Evolutionary conservation across 345 rosid genomes (phyloP).

Genomic region (Excoecaria cochinchinensis): DNA sequence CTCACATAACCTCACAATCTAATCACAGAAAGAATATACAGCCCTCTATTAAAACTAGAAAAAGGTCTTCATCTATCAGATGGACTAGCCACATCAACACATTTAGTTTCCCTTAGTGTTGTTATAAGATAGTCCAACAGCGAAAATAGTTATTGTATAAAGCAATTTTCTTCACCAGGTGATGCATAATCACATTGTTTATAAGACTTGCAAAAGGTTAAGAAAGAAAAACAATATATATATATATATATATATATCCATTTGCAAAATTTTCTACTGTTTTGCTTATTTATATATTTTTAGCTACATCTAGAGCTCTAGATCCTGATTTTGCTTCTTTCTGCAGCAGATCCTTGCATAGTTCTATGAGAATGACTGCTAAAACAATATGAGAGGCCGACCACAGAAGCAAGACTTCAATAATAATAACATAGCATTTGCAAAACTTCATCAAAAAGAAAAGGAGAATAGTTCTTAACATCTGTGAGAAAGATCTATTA

Average conservation of each 20-base stretch:
- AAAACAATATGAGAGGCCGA: neutral
- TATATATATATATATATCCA: neutral
- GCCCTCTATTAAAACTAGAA: neutral
- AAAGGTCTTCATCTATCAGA: neutral
- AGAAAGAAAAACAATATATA: neutral
- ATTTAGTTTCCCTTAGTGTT: neutral
- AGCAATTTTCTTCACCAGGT: neutral
- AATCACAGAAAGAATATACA: neutral
- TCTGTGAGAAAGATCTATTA: neutral
- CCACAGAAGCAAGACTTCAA: neutral
- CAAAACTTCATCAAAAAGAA: neutral
- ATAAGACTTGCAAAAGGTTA: neutral
- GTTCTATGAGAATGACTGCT: neutral
- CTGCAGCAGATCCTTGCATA: neutral
- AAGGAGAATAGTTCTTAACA: neutral
- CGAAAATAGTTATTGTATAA: neutral
- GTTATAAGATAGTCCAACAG: neutral
- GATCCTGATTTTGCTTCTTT: neutral
- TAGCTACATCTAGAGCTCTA: constrained; percentile 1
- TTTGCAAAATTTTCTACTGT: neutral
- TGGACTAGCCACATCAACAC: neutral
- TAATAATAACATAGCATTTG: neutral
- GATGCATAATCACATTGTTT: neutral
- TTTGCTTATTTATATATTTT: neutral
- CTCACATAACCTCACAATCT: neutral